Evolutionary conservation across 441 rosid species (phyloP).

Genomic region (Theobroma grandiflorum): DNA sequence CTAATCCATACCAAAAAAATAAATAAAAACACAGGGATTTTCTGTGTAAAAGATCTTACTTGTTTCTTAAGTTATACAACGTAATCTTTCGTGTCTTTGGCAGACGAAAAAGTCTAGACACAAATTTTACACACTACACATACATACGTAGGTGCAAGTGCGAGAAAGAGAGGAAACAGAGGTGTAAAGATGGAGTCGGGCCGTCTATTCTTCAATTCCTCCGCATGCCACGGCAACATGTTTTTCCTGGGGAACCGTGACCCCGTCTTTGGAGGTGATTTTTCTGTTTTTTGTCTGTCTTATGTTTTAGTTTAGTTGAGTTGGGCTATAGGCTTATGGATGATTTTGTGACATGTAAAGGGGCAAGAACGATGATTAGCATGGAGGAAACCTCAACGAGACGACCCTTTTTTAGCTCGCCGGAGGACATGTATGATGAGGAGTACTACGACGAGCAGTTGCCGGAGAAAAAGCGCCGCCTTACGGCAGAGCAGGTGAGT

Average conservation of each 20-base stretch:
- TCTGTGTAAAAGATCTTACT: background rate
- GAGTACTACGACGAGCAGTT: conserved; percentile 81
- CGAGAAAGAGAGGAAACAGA: background rate
- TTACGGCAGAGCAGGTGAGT: conserved; percentile 76
- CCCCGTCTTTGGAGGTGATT: conserved; percentile 56
- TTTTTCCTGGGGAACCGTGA: conserved; percentile 64
- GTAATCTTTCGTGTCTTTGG: conserved; percentile 1
- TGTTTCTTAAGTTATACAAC: background rate
- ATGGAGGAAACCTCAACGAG: conserved; percentile 72
- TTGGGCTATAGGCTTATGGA: too few relatives aligned
- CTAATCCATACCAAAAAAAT: conserved; percentile 32
- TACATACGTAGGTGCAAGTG: background rate
- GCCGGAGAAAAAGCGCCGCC: conserved; percentile 93
- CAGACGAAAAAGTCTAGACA: background rate
- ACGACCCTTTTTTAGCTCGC: conserved; percentile 78
- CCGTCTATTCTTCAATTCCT: conserved; percentile 68
- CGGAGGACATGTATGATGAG: conserved; percentile 76
- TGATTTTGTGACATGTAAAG: conserved; percentile 39
- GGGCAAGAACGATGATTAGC: conserved; percentile 59
- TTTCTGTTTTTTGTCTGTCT: background rate
- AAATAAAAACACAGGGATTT: background rate
- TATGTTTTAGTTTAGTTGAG: background rate
- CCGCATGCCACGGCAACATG: conserved; percentile 67
- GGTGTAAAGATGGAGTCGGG: conserved; percentile 63
- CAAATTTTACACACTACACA: background rate